Percentiles rank a stretch among this genome's conserved stretches.
Conservation (phyloP, 192 early-diverging fungal genomes). For the Kickxella alabastrina region DNA sequence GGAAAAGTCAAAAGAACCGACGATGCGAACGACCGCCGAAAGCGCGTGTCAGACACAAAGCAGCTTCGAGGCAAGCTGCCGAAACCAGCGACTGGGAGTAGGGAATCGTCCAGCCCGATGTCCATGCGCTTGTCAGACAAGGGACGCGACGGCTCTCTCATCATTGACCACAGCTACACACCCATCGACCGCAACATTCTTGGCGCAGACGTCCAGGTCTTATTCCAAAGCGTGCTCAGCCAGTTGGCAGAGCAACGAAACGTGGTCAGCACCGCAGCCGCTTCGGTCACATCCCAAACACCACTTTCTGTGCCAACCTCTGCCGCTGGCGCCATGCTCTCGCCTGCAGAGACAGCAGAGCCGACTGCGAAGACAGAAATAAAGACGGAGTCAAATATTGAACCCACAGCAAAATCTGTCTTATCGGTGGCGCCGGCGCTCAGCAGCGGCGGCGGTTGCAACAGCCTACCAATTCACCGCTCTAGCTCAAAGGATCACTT, state of each 20-base stretch:
- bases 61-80: slow-evolving; percentile 13
- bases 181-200: slow-evolving; percentile 40
- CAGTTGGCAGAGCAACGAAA: slow-evolving; percentile 45
- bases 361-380: not conserved
- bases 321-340: not conserved
- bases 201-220: slow-evolving; percentile 39
- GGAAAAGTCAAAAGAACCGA: slow-evolving; percentile 27
- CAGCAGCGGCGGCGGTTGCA: slow-evolving; percentile 4
- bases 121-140: slow-evolving; percentile 12
- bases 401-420: too few relatives aligned
- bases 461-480: not conserved
- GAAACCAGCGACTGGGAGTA: slow-evolving; percentile 9
- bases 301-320: slow-evolving; percentile 1
- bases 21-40: slow-evolving; percentile 27
- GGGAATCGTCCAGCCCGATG: slow-evolving; percentile 40
- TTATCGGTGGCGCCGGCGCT: not conserved
- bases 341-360: not conserved
- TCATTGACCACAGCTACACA: slow-evolving; percentile 21
- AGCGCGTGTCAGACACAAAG: slow-evolving; percentile 29
- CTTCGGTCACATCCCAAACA: not conserved
- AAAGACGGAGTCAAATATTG: not conserved
- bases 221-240: slow-evolving; percentile 48
- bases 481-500: not conserved
- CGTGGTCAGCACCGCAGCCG: slow-evolving; percentile 17
- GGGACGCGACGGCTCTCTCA: slow-evolving; percentile 9